These are phyloP conservation scores for Rostrohypoxylon terebratum DNA, from an alignment of 495 filamentous ascomycete species.

Conservation along the genomic window DNA sequence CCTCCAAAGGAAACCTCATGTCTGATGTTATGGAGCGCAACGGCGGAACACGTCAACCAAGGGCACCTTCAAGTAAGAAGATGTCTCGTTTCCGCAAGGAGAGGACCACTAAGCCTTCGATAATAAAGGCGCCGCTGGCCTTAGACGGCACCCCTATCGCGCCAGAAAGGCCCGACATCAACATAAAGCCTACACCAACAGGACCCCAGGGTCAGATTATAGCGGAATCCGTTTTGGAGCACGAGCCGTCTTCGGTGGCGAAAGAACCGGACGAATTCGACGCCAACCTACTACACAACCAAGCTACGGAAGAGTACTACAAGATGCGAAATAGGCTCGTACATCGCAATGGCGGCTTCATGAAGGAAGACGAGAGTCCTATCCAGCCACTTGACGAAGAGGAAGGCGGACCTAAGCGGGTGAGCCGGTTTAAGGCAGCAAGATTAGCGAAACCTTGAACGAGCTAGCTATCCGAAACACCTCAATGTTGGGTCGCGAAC, in stretches of 20 bases:
- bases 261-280: slow-evolving; percentile 80
- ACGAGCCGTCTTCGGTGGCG: slow-evolving; percentile 52
- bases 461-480: slow-evolving; percentile 2
- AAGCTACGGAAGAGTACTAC: slow-evolving; percentile 85
- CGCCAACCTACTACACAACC: slow-evolving; percentile 74
- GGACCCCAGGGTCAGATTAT: slow-evolving; percentile 69
- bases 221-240: slow-evolving; percentile 72
- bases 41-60: slow-evolving; percentile 59
- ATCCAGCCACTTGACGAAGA: slow-evolving; percentile 75
- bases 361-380: slow-evolving; percentile 69
- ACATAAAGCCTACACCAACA: slow-evolving; percentile 51
- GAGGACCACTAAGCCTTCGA: slow-evolving; percentile 30
- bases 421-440: slow-evolving; percentile 92
- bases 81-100: slow-evolving; percentile 62
- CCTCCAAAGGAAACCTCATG: slow-evolving; percentile 56
- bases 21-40: slow-evolving; percentile 58
- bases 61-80: slow-evolving; percentile 50
- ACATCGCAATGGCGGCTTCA: slow-evolving; percentile 80
- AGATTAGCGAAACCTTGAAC: slow-evolving; percentile 65
- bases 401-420: slow-evolving; percentile 71
- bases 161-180: slow-evolving; percentile 39
- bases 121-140: slow-evolving; percentile 18
- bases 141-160: slow-evolving; percentile 27
- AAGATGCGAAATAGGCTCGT: slow-evolving; percentile 82
- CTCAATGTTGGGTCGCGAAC: slow-evolving; percentile 27